These are phyloP conservation scores for Lecanicillium sp. DNA, from an alignment of 2,329 filamentous ascomycete genomes.

Conservation along the genomic window DNA sequence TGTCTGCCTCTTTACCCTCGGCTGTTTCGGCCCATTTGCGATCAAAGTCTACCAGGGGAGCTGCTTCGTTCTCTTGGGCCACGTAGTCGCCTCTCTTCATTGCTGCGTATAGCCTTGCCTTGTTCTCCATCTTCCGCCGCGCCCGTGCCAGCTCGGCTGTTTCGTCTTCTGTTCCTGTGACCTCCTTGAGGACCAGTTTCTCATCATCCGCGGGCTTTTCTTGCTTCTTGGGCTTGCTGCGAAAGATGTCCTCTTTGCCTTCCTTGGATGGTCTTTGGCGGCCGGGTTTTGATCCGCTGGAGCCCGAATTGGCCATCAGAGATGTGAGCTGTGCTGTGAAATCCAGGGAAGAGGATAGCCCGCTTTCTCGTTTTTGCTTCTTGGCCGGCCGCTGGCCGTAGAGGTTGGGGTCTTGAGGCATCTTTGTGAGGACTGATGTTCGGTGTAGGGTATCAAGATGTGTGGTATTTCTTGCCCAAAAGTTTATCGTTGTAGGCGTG, in stretches of 20 bases:
- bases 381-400: slow-evolving; percentile 71
- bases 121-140: slow-evolving; percentile 79
- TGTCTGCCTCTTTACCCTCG: slow-evolving; percentile 45
- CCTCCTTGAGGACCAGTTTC: slow-evolving; percentile 42
- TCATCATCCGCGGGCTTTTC: slow-evolving; percentile 39
- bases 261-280: slow-evolving; percentile 37
- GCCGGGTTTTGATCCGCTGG: slow-evolving; percentile 31
- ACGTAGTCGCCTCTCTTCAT: slow-evolving; percentile 86
- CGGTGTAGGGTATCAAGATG: slow-evolving; percentile 1
- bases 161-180: slow-evolving; percentile 50
- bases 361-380: slow-evolving; percentile 59
- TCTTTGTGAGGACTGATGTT: slow-evolving; percentile 8
- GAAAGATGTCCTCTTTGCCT: slow-evolving; percentile 39
- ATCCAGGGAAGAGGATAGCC: slow-evolving; percentile 64
- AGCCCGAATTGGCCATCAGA: slow-evolving; percentile 54
- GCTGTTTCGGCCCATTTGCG: slow-evolving; percentile 80
- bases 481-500: too few relatives aligned
- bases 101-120: slow-evolving; percentile 77
- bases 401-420: slow-evolving; percentile 57
- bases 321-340: slow-evolving; percentile 85
- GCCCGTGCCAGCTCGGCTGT: slow-evolving; percentile 62
- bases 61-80: slow-evolving; percentile 54
- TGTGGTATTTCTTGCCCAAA: too few relatives aligned
- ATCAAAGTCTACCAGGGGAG: slow-evolving; percentile 84
- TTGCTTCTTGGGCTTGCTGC: slow-evolving; percentile 17